Evolutionary conservation across 371 early-diverging fungal genomes (phyloP), one percentile per base, ranked within the genome.

Genomic region (Circinella minor): DNA sequence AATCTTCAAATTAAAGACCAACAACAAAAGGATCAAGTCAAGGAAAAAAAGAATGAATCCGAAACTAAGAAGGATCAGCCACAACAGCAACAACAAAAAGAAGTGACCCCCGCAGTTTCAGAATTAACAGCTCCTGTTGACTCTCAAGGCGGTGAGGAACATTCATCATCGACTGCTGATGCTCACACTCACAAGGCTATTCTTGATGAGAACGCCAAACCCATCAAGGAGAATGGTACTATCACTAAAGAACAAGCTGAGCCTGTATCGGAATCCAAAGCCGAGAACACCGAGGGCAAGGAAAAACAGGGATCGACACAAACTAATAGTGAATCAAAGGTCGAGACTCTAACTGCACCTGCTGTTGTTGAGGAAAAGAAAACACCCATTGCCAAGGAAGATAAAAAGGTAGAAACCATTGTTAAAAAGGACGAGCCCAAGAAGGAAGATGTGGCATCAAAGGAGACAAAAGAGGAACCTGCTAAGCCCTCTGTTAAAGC

Each of bases 301-400:
- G 49, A 65, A n/a, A 37, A 55, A 15, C 13, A 51, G 14, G 54
- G 51, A 65, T 48, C 51, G 38, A 37, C 55, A 13, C 13, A 6
- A 4, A 37, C 11, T n/a, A 14, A 8, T n/a, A 55, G 11, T 51
- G 51, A 48, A 37, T 14, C 54, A 11, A 54, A 69, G 64, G 63
- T 27, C 37, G 62, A 68, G 51, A 51, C 51, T n/a, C 17, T 3
- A 9, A 3, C 47, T 36, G 37, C 69, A 55, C 54, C 69, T 43
- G 20, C 59, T 55, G 48, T 17, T 39, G 75, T 74, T 70, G 69
- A 69, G 55, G 27, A 57, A 34, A 27, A 57, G 27, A 34, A 57
- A n/a, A 7, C 57, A 7, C 1, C 27, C 27, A 27, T n/a, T 5
- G 3, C 11, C 9, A 18, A 10, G 18, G 57, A 57, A 7, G 36